Evolutionary conservation across 441 rosid genomes (phyloP).

Genomic region (Hura crepitans): DNA sequence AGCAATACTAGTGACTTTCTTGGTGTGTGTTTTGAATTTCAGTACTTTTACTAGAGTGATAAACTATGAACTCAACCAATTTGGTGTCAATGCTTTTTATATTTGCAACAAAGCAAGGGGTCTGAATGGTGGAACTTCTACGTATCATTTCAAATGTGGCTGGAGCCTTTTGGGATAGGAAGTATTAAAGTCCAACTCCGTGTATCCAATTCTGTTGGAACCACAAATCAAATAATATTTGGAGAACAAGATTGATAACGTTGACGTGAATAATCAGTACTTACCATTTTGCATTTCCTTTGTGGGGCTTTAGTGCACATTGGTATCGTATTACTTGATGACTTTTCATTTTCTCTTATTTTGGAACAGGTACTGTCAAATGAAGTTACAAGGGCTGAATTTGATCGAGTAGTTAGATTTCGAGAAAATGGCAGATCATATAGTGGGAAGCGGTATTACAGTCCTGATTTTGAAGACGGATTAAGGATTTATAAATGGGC

Average conservation of each 20-base stretch:
- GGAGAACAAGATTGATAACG: no score
- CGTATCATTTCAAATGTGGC: background rate
- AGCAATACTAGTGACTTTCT: slow-evolving; percentile 27
- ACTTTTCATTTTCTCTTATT: slow-evolving; percentile 1
- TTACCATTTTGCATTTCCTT: background rate
- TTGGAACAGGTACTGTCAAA: slow-evolving; percentile 60
- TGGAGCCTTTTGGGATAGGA: background rate
- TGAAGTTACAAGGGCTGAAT: slow-evolving; percentile 53
- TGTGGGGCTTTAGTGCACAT: background rate
- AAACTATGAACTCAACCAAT: background rate
- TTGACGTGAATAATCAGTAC: background rate
- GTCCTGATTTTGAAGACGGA: slow-evolving; percentile 46
- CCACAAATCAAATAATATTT: background rate
- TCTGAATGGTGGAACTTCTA: background rate
- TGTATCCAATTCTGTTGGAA: background rate
- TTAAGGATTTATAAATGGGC: slow-evolving; percentile 51
- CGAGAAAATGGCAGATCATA: slow-evolving; percentile 39
- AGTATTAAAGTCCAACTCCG: background rate
- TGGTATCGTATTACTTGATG: background rate
- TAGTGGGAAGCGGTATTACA: slow-evolving; percentile 29
- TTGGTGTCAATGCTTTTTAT: background rate
- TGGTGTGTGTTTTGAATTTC: slow-evolving; percentile 5
- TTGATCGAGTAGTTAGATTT: slow-evolving; percentile 49
- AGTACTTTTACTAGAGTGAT: background rate
- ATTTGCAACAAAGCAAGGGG: background rate